These are phyloP conservation scores for Kluyveromyces marxianus DNA, from an alignment of 1,139 yeast species.

Conservation along the genomic window DNA sequence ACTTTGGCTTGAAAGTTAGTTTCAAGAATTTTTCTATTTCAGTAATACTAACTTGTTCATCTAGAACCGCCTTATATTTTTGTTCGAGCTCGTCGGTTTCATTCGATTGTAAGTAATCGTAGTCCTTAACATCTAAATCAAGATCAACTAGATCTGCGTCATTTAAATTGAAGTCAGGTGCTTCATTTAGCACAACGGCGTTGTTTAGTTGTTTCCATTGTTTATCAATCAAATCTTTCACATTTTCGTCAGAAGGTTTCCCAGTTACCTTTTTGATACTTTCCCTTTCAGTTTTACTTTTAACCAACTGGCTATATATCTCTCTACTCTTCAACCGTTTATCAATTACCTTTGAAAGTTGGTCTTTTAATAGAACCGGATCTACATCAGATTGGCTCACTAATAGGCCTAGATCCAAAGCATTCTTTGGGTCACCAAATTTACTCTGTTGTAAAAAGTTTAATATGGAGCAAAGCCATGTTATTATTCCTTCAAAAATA, in stretches of 20 bases:
- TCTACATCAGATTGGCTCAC: constrained; percentile 23
- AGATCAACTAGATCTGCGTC: constrained; percentile 53
- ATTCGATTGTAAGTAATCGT: constrained; percentile 17
- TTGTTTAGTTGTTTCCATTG: constrained; percentile 45
- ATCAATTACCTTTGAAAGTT: constrained; percentile 39
- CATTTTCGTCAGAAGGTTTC: constrained; percentile 10
- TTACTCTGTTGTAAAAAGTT: constrained; percentile 54
- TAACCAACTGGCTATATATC: constrained; percentile 29
- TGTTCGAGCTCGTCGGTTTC: constrained; percentile 18
- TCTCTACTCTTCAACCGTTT: constrained; percentile 39
- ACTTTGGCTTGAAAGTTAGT: constrained; percentile 9
- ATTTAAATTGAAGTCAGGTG: constrained; percentile 51
- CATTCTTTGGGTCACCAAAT: constrained; percentile 29
- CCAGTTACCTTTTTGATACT: constrained; percentile 7
- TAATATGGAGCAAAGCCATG: constrained; percentile 62
- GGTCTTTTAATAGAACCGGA: constrained; percentile 34
- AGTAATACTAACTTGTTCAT: constrained; percentile 31
- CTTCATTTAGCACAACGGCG: constrained; percentile 37
- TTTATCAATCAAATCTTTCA: constrained; percentile 31
- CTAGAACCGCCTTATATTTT: constrained; percentile 22
- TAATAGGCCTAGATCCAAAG: constrained; percentile 36
- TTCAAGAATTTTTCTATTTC: constrained; percentile 25
- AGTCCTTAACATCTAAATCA: constrained; percentile 36
- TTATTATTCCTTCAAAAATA: constrained; percentile 59
- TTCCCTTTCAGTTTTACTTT: constrained; percentile 19